Conservation (phyloP, 2,329 filamentous ascomycete genomes). For the Penicillium sp. region DNA sequence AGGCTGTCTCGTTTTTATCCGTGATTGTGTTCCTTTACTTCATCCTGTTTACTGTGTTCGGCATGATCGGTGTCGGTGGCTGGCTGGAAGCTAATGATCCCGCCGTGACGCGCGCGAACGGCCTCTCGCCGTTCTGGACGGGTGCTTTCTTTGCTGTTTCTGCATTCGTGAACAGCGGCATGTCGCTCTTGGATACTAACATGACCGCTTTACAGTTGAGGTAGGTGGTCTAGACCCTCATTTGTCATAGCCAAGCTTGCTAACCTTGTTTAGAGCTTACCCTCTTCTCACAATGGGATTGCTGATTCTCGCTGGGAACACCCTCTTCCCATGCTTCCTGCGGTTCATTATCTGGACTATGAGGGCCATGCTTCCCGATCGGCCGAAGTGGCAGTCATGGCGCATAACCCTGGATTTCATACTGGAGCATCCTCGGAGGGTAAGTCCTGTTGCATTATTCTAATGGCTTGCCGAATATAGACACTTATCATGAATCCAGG, state of each 20-base stretch:
- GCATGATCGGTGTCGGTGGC: slow-evolving; percentile 45
- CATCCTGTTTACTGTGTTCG: slow-evolving; percentile 45
- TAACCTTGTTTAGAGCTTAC: slow-evolving; percentile 30
- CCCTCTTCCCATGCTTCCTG: slow-evolving; percentile 63
- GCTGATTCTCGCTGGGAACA: slow-evolving; percentile 63
- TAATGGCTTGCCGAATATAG: background rate
- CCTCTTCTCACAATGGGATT: slow-evolving; percentile 50
- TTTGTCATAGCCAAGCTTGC: background rate
- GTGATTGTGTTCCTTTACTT: slow-evolving; percentile 46
- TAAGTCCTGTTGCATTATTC: slow-evolving; percentile 8
- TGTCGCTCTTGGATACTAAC: slow-evolving; percentile 53
- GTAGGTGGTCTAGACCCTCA: slow-evolving; percentile 11
- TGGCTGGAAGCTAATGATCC: slow-evolving; percentile 46
- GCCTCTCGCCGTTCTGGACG: slow-evolving; percentile 49
- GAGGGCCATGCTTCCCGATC: slow-evolving; percentile 27
- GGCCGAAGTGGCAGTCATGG: slow-evolving; percentile 28
- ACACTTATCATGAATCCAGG: slow-evolving; percentile 17
- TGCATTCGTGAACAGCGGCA: slow-evolving; percentile 55
- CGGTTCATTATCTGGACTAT: slow-evolving; percentile 58
- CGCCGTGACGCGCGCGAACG: slow-evolving; percentile 42
- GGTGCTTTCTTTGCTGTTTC: slow-evolving; percentile 52
- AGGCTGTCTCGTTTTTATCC: slow-evolving; percentile 35
- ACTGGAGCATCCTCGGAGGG: slow-evolving; percentile 33
- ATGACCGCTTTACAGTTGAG: slow-evolving; percentile 47
- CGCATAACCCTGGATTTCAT: slow-evolving; percentile 33